Base-by-base conservation (phyloP, 257 asterid genomes). In the Dorcoceras hygrometricum region DNA sequence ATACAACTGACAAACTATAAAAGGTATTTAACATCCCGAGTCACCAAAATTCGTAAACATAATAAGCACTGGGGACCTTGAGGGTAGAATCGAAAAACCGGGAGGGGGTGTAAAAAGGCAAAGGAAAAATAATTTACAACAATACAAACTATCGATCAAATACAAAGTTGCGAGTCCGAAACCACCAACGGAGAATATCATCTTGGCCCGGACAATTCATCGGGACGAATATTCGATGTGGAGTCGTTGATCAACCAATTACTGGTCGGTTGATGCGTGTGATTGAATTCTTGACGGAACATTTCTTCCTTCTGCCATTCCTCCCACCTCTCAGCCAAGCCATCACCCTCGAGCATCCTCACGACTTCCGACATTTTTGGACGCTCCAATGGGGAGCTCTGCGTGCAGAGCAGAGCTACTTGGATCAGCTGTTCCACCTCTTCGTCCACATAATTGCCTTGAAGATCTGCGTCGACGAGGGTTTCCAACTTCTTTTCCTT, bases 271-370 rank as follows among this genome's bases (percentile, higher is more conserved):
- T 80, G 76, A 36, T 66, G 88, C 22, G 68, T 46, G 29, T 79
- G 81, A 70, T 58, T 83, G 53, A 72, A 72, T 43, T 88, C 96
- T 56, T 83, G 96, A 4, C 95, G 76, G 87, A 83, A 82, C 84
- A 88, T 77, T 72, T 90, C 97, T 58, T 86, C 95, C 81, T 85
- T 85, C 76, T 90, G 96, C 97, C 97, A 90, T 67, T 90, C 97
- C 59, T 90, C 97, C 97, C 97, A 90, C 75, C 91, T 83, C 91
- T 90, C 96, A 0, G 95, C 95, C 74, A 90, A 77, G n/a, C 97
- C 96, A 56, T 90, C 97, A 4, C 97, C 97, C 79, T 90, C 93
- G 6, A 87, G 90, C 96, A 92, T 92, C 69, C 96, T 79, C 31
- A 92, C 96, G 0, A 92, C 96, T 25, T 87, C 96, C 0, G 97